Evolutionary conservation across 371 early-diverging fungal genomes (phyloP).

Genomic region (Mucor racemosus): DNA sequence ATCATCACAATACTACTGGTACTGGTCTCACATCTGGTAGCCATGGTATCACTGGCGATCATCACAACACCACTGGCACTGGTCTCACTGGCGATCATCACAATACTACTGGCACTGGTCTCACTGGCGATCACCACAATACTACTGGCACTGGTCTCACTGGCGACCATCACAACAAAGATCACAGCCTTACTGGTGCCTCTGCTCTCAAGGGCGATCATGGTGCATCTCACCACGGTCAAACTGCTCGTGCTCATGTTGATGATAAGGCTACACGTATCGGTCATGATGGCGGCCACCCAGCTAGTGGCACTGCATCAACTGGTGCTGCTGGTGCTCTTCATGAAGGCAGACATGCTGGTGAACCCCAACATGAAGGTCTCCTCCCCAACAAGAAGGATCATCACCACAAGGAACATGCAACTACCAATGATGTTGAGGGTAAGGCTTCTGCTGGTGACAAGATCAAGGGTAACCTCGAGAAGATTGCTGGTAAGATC

Average conservation of each 20-base stretch:
- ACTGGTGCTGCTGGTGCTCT: background rate
- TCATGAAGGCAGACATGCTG: conserved; percentile 13
- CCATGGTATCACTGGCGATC: background rate
- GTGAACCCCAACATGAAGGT: conserved; percentile 17
- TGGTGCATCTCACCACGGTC: conserved; percentile 23
- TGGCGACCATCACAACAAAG: background rate
- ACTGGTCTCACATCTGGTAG: background rate
- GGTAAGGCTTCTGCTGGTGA: conserved; percentile 24
- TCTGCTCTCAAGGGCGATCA: conserved; percentile 18
- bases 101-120: background rate
- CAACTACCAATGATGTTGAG: background rate
- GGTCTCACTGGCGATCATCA: background rate
- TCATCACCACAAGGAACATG: background rate
- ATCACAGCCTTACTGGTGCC: background rate
- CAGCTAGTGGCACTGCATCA: background rate
- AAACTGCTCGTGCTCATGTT: background rate
- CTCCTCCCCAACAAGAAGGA: background rate
- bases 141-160: conserved; percentile 3
- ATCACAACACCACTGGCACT: conserved; percentile 5
- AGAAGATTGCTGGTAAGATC: conserved; percentile 38
- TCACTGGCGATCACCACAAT: background rate
- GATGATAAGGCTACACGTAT: background rate
- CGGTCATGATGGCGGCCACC: background rate
- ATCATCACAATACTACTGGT: background rate
- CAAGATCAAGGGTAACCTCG: conserved; percentile 37